Evolutionary conservation across 768 basidiomycete genomes (phyloP).

Genomic region (Pleurotus giganteus): DNA sequence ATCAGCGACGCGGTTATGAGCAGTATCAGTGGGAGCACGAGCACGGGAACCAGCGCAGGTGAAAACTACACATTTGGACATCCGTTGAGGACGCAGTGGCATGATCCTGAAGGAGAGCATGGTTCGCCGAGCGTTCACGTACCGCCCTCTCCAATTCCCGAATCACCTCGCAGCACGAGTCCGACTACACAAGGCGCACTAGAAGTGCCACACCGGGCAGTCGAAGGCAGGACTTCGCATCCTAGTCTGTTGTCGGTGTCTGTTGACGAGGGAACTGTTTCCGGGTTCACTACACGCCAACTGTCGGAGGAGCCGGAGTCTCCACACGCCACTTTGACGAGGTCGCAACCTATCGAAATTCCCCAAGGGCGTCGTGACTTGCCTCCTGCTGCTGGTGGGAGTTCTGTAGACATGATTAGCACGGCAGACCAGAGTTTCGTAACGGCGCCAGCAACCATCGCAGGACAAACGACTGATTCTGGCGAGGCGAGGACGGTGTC

Average conservation of each 20-base stretch:
- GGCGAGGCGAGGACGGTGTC: conserved; percentile 39
- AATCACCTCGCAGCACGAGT: conserved; percentile 4
- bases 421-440: conserved; percentile 69
- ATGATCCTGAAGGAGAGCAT: conserved; percentile 21
- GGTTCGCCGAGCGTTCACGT: conserved; percentile 15
- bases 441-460: conserved; percentile 60
- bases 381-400: conserved; percentile 15
- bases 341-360: conserved; percentile 20
- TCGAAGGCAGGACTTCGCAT: conserved; percentile 5
- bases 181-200: background rate
- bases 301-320: conserved; percentile 9
- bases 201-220: conserved; percentile 5
- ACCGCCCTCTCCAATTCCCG: conserved; percentile 14
- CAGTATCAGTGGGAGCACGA: conserved; percentile 15
- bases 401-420: conserved; percentile 52
- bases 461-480: conserved; percentile 50
- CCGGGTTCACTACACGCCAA: conserved; percentile 4
- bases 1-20: conserved; percentile 18
- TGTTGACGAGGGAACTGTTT: conserved; percentile 16
- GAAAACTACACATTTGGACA: conserved; percentile 78
- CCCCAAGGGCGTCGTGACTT: conserved; percentile 15
- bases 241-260: background rate
- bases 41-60: conserved; percentile 11
- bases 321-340: conserved; percentile 11
- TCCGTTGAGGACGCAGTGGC: conserved; percentile 41